Evolutionary conservation across 1,139 yeast species (phyloP), one percentile per base, ranked within the genome.

Genomic region (Spencermartinsiella ligniputridi): DNA sequence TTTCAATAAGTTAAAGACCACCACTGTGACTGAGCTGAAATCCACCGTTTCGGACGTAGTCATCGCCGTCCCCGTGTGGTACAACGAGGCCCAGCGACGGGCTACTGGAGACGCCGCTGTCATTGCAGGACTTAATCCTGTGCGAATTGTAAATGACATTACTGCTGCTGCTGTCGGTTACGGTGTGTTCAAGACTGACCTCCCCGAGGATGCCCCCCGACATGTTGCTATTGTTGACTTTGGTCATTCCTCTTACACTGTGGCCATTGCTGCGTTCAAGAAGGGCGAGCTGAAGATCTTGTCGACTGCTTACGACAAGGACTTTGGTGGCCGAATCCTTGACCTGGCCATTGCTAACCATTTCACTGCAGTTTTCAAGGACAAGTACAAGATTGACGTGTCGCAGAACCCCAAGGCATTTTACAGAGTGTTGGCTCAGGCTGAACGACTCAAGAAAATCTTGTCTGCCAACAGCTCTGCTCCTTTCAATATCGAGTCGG

Each of bases 131-230:
- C 79, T 92, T 66, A 92, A 92, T 81, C 97, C 98, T 50, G 97
- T 92, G 51, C 85, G 98, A 78, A 82, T 92, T 56, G 96, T 92
- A 61, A 92, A 92, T 68, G 98, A 92, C 68, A 82, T 87, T 54
- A 90, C 98, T 49, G 97, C 98, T 51, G 98, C 98, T 49, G 97
- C 97, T 57, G 96, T 94, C 55, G 95, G 97, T 57, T 94, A 92
- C 74, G 98, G 98, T 76, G 97, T 92, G 52, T 92, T 92, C 83
- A 90, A 92, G 79, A 81, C 86, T 47, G 94, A 87, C 63, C 86
- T 92, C 58, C 92, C 96, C 68, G 97, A 88, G 69, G 95, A 85
- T 59, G 85, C 83, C 69, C 84, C 92, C 62, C 83, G 85, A 74
- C 84, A 79, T 64, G 88, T 92, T 58, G 97, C 95, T 35, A 86